These are phyloP conservation scores for Physcia stellaris DNA, from an alignment of 495 filamentous ascomycete genomes.

Conservation along the genomic window DNA sequence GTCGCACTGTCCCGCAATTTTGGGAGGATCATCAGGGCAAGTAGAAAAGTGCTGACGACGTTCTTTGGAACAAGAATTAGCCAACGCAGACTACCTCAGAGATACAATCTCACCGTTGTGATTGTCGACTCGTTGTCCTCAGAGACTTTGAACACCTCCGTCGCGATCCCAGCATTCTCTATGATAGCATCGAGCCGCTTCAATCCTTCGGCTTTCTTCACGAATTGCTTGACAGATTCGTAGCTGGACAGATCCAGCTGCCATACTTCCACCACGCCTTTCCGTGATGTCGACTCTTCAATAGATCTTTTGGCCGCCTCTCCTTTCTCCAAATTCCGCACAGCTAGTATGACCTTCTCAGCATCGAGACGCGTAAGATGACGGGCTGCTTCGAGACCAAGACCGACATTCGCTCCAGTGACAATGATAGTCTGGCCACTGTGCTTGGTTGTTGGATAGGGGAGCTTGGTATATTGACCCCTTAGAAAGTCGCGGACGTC, in stretches of 20 bases:
- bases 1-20: slow-evolving; percentile 15
- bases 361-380: slow-evolving; percentile 28
- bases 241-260: slow-evolving; percentile 24
- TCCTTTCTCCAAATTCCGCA: slow-evolving; percentile 27
- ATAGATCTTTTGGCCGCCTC: slow-evolving; percentile 25
- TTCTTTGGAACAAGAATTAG: too few species aligned
- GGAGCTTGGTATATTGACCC: too few species aligned
- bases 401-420: slow-evolving; percentile 36
- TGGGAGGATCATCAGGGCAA: slow-evolving; percentile 19
- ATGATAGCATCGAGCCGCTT: slow-evolving; percentile 22
- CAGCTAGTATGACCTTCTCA: slow-evolving; percentile 30
- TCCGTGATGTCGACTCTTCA: slow-evolving; percentile 16
- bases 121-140: slow-evolving; percentile 27
- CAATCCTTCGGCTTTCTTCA: slow-evolving; percentile 12
- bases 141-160: slow-evolving; percentile 6
- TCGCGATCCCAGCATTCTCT: slow-evolving; percentile 24
- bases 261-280: slow-evolving; percentile 24
- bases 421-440: slow-evolving; percentile 34
- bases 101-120: too few species aligned
- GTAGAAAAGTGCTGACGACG: slow-evolving; percentile 27
- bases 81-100: too few species aligned
- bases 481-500: too few species aligned
- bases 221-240: slow-evolving; percentile 23
- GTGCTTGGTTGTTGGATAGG: slow-evolving; percentile 19
- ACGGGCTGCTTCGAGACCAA: slow-evolving; percentile 32